phyloP scores from a whole-genome alignment of 108 stramenopile species.

The Cylindrotheca fusiformis region DNA sequence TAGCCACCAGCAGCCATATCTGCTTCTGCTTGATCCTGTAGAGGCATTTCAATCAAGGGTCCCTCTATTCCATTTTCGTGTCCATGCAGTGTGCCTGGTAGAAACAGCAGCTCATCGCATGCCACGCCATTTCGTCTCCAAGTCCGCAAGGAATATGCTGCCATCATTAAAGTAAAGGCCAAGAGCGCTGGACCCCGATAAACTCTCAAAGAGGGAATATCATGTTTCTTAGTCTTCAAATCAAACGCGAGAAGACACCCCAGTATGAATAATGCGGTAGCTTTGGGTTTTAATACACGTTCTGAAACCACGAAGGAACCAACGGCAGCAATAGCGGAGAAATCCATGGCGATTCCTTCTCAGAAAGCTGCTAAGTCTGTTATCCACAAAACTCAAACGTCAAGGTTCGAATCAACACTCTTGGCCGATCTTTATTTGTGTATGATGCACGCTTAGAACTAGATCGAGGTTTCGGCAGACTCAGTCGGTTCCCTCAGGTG shows the following conservation, averaged over 20 bases:
- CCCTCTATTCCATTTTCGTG: slow-evolving; percentile 30
- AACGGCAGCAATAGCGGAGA: slow-evolving; percentile 50
- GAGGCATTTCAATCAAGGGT: slow-evolving; percentile 24
- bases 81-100: slow-evolving; percentile 81
- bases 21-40: slow-evolving; percentile 19
- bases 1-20: slow-evolving; percentile 30
- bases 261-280: slow-evolving; percentile 46
- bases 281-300: slow-evolving; percentile 63
- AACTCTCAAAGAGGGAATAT: slow-evolving; percentile 44
- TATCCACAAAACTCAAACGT: too few species aligned
- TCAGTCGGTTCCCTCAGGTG: too few species aligned
- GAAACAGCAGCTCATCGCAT: slow-evolving; percentile 83
- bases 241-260: slow-evolving; percentile 54
- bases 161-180: slow-evolving; percentile 76
- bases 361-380: too few species aligned
- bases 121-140: slow-evolving; percentile 89
- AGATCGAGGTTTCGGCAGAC: too few species aligned
- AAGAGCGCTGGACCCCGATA: slow-evolving; percentile 75
- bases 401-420: too few species aligned
- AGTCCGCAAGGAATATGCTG: slow-evolving; percentile 70
- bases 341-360: too few species aligned
- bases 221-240: slow-evolving; percentile 54
- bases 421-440: too few species aligned
- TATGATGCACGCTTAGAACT: too few species aligned
- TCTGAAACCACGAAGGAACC: slow-evolving; percentile 66